A percentile compares a stretch with the other conserved stretches of the same genome.
phyloP scores from a whole-genome alignment of 768 basidiomycete species.

The Tubosaeta sp. region DNA sequence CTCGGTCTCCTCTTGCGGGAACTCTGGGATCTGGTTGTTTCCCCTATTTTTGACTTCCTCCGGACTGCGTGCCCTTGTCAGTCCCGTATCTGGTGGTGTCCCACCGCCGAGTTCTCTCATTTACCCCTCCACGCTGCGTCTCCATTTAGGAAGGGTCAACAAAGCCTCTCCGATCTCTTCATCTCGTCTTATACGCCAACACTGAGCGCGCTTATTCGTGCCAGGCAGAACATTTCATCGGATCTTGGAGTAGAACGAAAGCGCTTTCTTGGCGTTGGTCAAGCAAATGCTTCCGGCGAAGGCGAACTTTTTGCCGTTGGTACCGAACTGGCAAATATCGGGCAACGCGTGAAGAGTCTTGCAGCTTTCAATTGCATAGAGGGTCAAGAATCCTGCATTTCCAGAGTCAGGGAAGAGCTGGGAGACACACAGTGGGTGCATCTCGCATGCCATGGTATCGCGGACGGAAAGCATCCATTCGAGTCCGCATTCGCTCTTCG shows the following conservation, averaged over 20 bases:
- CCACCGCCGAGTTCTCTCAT: neutral
- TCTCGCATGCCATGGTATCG: constrained; percentile 24
- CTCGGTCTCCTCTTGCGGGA: neutral
- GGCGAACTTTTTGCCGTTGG: neutral
- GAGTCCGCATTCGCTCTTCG: constrained; percentile 13
- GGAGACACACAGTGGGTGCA: constrained; percentile 17
- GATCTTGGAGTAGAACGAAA: neutral
- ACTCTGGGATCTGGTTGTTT: neutral
- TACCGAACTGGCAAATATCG: neutral
- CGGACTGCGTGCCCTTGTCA: neutral
- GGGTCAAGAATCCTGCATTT: neutral
- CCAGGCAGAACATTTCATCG: neutral
- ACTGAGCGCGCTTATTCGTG: neutral
- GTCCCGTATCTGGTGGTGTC: neutral
- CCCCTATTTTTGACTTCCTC: neutral
- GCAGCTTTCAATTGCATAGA: neutral
- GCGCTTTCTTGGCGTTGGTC: constrained; percentile 1
- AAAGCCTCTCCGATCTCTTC: neutral
- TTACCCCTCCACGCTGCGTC: neutral
- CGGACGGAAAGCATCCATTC: constrained; percentile 8
- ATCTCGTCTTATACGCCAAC: neutral
- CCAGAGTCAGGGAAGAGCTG: constrained; percentile 1
- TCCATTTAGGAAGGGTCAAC: neutral
- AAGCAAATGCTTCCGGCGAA: neutral
- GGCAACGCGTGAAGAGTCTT: neutral